These are phyloP conservation scores for Sphaerosporella brunnea DNA, from an alignment of 495 filamentous ascomycete species.

Conservation along the genomic window DNA sequence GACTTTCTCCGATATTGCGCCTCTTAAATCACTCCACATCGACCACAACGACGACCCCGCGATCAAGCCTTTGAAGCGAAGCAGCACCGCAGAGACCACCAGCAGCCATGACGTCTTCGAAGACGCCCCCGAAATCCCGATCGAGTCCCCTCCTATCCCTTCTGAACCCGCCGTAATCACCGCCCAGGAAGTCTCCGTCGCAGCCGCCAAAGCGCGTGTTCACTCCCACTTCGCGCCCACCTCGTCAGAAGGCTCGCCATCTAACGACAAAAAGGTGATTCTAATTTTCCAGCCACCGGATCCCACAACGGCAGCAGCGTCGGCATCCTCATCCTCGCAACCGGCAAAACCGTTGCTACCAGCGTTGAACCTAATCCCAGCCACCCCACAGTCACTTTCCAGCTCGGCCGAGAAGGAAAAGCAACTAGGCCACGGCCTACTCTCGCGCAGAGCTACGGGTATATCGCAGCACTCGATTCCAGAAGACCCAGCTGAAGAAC, in stretches of 20 bases:
- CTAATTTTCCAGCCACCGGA: background rate
- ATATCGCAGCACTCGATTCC: background rate
- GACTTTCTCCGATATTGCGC: too few relatives aligned
- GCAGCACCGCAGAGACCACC: too few relatives aligned
- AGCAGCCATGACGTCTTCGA: background rate
- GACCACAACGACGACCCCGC: too few relatives aligned
- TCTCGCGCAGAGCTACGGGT: background rate
- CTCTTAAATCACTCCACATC: too few relatives aligned
- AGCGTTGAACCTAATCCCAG: background rate
- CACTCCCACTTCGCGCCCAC: too few relatives aligned
- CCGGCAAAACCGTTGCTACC: background rate
- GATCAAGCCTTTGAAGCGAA: too few relatives aligned
- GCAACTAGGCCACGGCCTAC: background rate
- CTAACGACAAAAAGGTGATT: background rate
- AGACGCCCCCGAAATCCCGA: background rate
- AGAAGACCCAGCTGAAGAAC: background rate
- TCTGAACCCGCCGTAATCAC: background rate
- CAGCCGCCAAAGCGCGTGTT: background rate
- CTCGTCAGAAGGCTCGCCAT: too few relatives aligned
- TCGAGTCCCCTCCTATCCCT: background rate
- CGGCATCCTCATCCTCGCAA: background rate
- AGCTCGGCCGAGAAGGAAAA: conserved; percentile 2
- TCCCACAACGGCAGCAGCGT: background rate
- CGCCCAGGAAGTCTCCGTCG: background rate
- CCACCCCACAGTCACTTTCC: background rate